Percentiles rank a stretch among this genome's conserved stretches.
Conservation (phyloP, 1,284 basidiomycete genomes). For the Melampsora americana region DNA sequence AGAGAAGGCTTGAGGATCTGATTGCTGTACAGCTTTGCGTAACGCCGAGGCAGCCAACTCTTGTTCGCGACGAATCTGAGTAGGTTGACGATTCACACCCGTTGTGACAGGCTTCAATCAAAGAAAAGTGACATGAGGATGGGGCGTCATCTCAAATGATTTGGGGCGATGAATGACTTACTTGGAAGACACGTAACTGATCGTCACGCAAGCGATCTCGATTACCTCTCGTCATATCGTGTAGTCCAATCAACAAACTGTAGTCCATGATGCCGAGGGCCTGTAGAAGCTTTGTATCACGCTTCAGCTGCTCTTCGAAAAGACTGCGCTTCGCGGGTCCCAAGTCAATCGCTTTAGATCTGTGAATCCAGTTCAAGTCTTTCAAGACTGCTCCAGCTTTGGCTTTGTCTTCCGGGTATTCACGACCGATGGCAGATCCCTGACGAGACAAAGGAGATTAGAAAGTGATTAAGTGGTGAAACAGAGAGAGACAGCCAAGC, state of each 20-base stretch:
- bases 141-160: conserved; percentile 11
- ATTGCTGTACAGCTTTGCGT: conserved; percentile 75
- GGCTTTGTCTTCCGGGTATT: conserved; percentile 75
- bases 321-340: conserved; percentile 91
- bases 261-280: conserved; percentile 92
- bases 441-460: conserved; percentile 9
- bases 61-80: conserved; percentile 61
- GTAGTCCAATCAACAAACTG: conserved; percentile 86
- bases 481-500: conserved; percentile 2
- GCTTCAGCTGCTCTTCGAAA: conserved; percentile 79
- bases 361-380: conserved; percentile 92
- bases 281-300: conserved; percentile 82
- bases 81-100: conserved; percentile 61
- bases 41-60: conserved; percentile 75
- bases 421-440: conserved; percentile 82
- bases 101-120: conserved; percentile 9
- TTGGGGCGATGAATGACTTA: conserved; percentile 54
- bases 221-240: conserved; percentile 86
- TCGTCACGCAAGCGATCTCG: conserved; percentile 82
- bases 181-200: conserved; percentile 86
- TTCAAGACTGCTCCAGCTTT: conserved; percentile 88
- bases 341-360: conserved; percentile 72
- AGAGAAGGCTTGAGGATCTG: conserved; percentile 73
- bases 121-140: neutral
- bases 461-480: neutral